A percentile compares a stretch with the other conserved stretches of the same genome.
Evolutionary conservation across 2,329 filamentous ascomycete genomes (phyloP).

Genomic region (Hypoxylon sp.): DNA sequence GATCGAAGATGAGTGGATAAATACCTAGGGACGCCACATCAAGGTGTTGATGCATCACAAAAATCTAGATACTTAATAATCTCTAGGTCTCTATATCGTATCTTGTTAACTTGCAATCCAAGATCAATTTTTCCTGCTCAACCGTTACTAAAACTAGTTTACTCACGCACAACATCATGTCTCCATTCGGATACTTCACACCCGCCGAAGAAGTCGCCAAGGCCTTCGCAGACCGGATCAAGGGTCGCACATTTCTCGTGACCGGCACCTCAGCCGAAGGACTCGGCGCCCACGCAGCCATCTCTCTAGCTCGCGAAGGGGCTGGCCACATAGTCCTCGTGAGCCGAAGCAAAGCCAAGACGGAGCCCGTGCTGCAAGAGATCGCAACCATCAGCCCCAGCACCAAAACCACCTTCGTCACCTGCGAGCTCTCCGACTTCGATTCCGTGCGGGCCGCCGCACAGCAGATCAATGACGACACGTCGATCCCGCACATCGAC

Average conservation of each 20-base stretch:
- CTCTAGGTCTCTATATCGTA: no score
- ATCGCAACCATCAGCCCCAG: conserved; percentile 24
- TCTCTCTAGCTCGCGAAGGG: conserved; percentile 16
- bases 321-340: conserved; percentile 34
- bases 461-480: conserved; percentile 21
- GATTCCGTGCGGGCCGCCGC: conserved; percentile 32
- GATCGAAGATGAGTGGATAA: conserved; percentile 1
- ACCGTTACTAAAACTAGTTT: no score
- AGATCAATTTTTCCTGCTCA: no score
- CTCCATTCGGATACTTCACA: conserved; percentile 25
- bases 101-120: no score
- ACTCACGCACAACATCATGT: conserved; percentile 28
- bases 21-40: no score
- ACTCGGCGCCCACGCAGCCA: conserved; percentile 21
- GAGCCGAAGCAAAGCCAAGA: conserved; percentile 24
- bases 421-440: conserved; percentile 31
- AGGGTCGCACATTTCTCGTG: conserved; percentile 37
- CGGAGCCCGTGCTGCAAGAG: conserved; percentile 33
- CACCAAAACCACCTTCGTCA: conserved; percentile 29
- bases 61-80: no score
- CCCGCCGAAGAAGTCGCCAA: conserved; percentile 19
- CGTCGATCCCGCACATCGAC: conserved; percentile 27
- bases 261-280: conserved; percentile 28
- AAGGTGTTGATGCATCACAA: no score
- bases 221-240: conserved; percentile 24